phyloP scores from a whole-genome alignment of 2,329 filamentous ascomycete genomes.

The Ophidiomyces ophidiicola region DNA sequence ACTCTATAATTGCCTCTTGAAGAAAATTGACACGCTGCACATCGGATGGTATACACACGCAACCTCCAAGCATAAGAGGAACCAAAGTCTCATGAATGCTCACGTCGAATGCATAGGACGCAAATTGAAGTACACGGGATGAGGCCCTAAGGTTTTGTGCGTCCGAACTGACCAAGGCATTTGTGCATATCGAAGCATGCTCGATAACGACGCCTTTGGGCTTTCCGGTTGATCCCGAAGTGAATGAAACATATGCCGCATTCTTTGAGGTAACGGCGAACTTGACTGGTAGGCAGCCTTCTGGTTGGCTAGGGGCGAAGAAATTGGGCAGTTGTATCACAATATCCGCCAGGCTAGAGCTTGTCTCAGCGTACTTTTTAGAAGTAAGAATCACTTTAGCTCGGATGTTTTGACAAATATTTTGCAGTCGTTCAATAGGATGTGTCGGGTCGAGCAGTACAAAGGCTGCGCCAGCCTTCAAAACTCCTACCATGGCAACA shows the following conservation, averaged over 20 bases:
- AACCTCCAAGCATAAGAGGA: conserved; percentile 31
- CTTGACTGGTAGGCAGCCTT: neutral
- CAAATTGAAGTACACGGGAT: conserved; percentile 30
- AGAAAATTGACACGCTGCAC: conserved; percentile 34
- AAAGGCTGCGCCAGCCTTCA: conserved; percentile 16
- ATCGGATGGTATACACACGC: conserved; percentile 36
- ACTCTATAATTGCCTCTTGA: conserved; percentile 21
- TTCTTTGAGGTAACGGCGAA: conserved; percentile 3
- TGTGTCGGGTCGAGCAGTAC: conserved; percentile 14
- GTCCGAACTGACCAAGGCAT: conserved; percentile 36
- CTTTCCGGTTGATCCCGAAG: conserved; percentile 39
- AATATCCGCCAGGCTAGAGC: neutral
- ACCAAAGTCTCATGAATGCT: conserved; percentile 28
- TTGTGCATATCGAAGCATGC: conserved; percentile 43
- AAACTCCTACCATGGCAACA: conserved; percentile 14
- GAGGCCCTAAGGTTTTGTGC: conserved; percentile 35
- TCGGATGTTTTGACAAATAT: conserved; percentile 12
- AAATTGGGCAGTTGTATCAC: neutral
- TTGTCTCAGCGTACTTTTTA: neutral
- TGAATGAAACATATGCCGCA: conserved; percentile 45
- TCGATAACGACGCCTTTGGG: conserved; percentile 47
- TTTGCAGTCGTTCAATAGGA: conserved; percentile 11
- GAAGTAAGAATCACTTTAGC: conserved; percentile 12
- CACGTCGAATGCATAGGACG: conserved; percentile 36
- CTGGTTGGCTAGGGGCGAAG: neutral